These are phyloP conservation scores for Grifola frondosa DNA, from an alignment of 1,284 basidiomycete species.

Conservation along the genomic window DNA sequence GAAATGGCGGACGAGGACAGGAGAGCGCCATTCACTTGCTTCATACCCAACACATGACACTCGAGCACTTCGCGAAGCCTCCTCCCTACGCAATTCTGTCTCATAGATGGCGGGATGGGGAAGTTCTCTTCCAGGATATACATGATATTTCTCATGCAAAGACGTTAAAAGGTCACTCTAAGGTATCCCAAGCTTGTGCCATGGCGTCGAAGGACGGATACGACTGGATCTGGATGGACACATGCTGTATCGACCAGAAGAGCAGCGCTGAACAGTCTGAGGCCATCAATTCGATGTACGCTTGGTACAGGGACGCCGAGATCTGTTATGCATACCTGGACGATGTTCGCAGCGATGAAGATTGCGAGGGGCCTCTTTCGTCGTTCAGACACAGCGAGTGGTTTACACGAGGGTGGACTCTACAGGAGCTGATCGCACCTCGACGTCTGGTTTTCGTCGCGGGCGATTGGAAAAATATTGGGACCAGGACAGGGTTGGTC, in stretches of 20 bases:
- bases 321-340: slow-evolving; percentile 1
- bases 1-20: no score
- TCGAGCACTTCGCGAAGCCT: slow-evolving; percentile 6
- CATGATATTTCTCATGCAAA: not conserved
- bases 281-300: slow-evolving; percentile 5
- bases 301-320: not conserved
- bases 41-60: slow-evolving; percentile 11
- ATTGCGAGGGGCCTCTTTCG: not conserved
- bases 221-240: slow-evolving; percentile 2
- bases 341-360: not conserved
- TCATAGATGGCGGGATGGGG: slow-evolving; percentile 1
- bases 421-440: slow-evolving; percentile 6
- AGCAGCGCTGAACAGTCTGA: slow-evolving; percentile 3
- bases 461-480: not conserved
- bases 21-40: no score
- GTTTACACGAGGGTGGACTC: slow-evolving; percentile 3
- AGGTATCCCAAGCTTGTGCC: not conserved
- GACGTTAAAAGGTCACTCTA: not conserved
- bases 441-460: not conserved
- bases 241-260: slow-evolving; percentile 5
- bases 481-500: not conserved
- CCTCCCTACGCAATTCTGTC: slow-evolving; percentile 5
- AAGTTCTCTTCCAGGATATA: not conserved
- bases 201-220: not conserved
- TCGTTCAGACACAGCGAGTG: not conserved